These are phyloP conservation scores for Coemansia sp. DNA, from an alignment of 371 early-diverging fungal genomes.

Conservation along the genomic window DNA sequence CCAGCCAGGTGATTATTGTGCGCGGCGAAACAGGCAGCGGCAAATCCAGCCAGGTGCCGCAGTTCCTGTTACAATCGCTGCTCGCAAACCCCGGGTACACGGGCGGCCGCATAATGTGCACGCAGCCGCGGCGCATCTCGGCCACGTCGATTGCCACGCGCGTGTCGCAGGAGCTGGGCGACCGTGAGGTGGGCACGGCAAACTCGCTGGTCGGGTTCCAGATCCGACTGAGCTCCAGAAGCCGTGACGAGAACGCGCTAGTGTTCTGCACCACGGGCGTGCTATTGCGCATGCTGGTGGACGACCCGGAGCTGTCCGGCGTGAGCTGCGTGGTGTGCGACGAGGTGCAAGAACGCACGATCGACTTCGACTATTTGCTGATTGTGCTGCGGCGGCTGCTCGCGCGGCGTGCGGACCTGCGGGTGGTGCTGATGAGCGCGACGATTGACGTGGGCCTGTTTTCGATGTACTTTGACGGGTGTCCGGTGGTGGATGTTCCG, in stretches of 20 bases:
- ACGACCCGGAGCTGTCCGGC: slow-evolving; percentile 63
- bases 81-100: slow-evolving; percentile 32
- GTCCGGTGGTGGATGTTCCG: slow-evolving; percentile 72
- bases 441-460: slow-evolving; percentile 71
- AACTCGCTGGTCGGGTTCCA: slow-evolving; percentile 62
- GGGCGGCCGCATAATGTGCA: slow-evolving; percentile 77
- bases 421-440: slow-evolving; percentile 82
- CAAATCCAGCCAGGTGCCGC: slow-evolving; percentile 86
- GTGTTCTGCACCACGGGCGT: slow-evolving; percentile 88
- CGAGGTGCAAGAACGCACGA: slow-evolving; percentile 77
- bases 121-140: slow-evolving; percentile 93
- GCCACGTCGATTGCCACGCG: slow-evolving; percentile 84
- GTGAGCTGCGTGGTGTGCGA: slow-evolving; percentile 76
- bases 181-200: slow-evolving; percentile 25
- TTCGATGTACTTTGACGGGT: slow-evolving; percentile 63
- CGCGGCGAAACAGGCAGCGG: slow-evolving; percentile 83
- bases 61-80: slow-evolving; percentile 66
- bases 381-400: slow-evolving; percentile 62
- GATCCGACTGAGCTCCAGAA: slow-evolving; percentile 85
- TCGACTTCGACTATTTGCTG: slow-evolving; percentile 56
- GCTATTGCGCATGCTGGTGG: slow-evolving; percentile 70
- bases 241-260: slow-evolving; percentile 61
- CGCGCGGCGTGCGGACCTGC: slow-evolving; percentile 56
- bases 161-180: slow-evolving; percentile 69
- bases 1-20: slow-evolving; percentile 62